phyloP scores from a whole-genome alignment of 768 basidiomycete species.

The Hirschioporus abietinus region DNA sequence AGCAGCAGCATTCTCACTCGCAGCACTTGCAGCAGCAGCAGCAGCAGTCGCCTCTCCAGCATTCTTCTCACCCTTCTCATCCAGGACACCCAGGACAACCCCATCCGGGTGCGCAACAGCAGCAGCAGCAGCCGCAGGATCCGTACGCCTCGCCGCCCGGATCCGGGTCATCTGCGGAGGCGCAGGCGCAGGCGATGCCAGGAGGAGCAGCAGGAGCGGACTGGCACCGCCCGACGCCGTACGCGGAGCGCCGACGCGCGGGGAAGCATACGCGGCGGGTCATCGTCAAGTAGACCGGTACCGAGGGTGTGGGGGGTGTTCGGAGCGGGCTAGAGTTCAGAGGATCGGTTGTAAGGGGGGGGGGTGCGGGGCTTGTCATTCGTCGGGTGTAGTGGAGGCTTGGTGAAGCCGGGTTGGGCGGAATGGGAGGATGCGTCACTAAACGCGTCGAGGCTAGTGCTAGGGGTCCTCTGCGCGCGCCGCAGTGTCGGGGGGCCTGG shows the following conservation, averaged over 20 bases:
- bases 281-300: constrained; percentile 48
- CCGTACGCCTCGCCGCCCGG: constrained; percentile 22
- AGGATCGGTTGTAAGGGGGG: no score
- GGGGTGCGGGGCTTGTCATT: no score
- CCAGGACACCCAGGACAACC: no score
- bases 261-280: constrained; percentile 78
- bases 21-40: constrained; percentile 5
- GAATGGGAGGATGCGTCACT: no score
- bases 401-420: no score
- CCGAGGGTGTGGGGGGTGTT: no score
- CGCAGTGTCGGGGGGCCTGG: no score
- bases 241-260: constrained; percentile 67
- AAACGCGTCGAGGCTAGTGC: no score
- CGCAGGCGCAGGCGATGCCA: constrained; percentile 12
- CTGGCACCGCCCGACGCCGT: constrained; percentile 69
- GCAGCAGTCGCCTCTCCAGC: constrained; percentile 17
- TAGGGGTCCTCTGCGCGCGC: no score
- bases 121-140: constrained; percentile 24
- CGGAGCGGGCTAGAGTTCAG: no score
- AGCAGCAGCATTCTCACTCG: constrained; percentile 8
- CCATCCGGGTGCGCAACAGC: no score
- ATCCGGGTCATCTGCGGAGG: constrained; percentile 21
- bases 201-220: constrained; percentile 64
- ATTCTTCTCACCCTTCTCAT: constrained; percentile 29
- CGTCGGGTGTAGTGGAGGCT: no score